phyloP scores from a whole-genome alignment of 2,329 filamentous ascomycete genomes.

The Pyricularia grisea region DNA sequence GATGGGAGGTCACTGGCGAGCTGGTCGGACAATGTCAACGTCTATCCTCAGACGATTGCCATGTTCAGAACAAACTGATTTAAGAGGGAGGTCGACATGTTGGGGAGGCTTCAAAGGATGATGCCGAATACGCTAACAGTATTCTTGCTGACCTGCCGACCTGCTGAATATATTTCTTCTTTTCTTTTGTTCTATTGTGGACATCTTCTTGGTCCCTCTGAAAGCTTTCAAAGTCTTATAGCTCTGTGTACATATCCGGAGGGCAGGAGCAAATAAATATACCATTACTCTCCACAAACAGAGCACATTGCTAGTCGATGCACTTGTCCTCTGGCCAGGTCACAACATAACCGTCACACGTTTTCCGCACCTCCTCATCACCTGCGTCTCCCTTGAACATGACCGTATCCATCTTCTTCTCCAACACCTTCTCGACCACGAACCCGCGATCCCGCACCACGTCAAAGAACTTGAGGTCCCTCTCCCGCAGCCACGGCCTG shows the following conservation, averaged over 20 bases:
- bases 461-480: conserved; percentile 82
- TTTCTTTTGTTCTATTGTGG: background rate
- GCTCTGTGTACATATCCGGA: background rate
- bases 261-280: background rate
- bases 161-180: background rate
- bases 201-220: background rate
- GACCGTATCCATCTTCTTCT: conserved; percentile 74
- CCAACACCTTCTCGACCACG: conserved; percentile 67
- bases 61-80: conserved; percentile 15
- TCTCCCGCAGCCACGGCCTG: conserved; percentile 77
- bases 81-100: too few relatives aligned
- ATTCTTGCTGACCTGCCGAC: background rate
- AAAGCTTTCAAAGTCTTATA: background rate
- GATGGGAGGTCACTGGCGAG: conserved; percentile 23
- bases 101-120: background rate
- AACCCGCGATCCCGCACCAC: conserved; percentile 63
- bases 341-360: conserved; percentile 70
- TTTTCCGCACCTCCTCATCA: conserved; percentile 70
- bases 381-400: conserved; percentile 87
- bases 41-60: conserved; percentile 26
- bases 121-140: too few relatives aligned
- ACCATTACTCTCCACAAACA: background rate
- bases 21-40: conserved; percentile 27
- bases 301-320: background rate
- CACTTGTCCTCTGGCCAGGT: conserved; percentile 43